Conservation (phyloP, 2,329 filamentous ascomycete species). For the Penicillium sclerotiorum region DNA sequence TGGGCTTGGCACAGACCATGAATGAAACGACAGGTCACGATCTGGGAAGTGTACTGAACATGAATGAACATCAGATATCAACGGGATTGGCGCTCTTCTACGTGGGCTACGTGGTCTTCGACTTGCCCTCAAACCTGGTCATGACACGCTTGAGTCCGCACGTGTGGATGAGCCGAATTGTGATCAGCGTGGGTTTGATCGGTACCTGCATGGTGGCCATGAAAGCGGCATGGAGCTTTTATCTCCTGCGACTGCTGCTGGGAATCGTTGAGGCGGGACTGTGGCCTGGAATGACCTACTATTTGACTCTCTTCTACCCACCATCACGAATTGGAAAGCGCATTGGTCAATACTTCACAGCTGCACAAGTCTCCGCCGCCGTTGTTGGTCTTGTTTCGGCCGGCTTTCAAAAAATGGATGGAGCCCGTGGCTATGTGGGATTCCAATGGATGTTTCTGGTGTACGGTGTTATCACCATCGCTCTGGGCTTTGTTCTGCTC, state of each 20-base stretch:
- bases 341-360: constrained; percentile 88
- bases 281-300: constrained; percentile 96
- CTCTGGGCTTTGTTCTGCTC: constrained; percentile 71
- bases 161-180: constrained; percentile 90
- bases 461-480: constrained; percentile 74
- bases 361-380: constrained; percentile 82
- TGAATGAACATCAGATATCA: constrained; percentile 76
- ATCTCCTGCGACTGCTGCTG: constrained; percentile 80
- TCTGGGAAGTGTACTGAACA: constrained; percentile 68
- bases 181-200: constrained; percentile 82
- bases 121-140: constrained; percentile 82
- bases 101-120: constrained; percentile 87
- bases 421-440: constrained; percentile 71
- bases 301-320: constrained; percentile 88
- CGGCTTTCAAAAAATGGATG: constrained; percentile 90
- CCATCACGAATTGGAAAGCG: constrained; percentile 83
- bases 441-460: constrained; percentile 76
- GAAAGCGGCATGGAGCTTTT: constrained; percentile 79
- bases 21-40: constrained; percentile 72
- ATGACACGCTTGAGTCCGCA: constrained; percentile 85
- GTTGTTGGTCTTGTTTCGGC: constrained; percentile 88
- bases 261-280: constrained; percentile 88
- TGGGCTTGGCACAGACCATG: constrained; percentile 94
- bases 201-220: constrained; percentile 83
- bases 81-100: constrained; percentile 88